Evolutionary conservation across 75 land plant species (phyloP).

Genomic region (Cunninghamia lanceolata): DNA sequence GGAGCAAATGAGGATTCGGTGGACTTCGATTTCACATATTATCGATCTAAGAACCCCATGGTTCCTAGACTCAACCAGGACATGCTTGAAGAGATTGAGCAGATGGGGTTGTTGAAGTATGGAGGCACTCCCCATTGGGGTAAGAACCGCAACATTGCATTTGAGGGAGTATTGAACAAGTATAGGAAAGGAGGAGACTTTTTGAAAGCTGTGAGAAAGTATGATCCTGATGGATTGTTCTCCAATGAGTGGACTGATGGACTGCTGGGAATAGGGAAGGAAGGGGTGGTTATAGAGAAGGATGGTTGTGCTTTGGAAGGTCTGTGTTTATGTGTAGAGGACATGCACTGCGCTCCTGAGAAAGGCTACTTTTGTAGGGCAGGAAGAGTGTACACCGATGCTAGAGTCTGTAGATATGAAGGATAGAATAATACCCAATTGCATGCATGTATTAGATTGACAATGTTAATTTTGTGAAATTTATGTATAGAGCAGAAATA

Average conservation of each 20-base stretch:
- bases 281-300: constrained; percentile 13
- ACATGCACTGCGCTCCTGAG: constrained; percentile 68
- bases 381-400: constrained; percentile 60
- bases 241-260: constrained; percentile 74
- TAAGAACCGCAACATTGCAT: constrained; percentile 75
- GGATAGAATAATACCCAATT: not conserved
- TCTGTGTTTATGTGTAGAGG: constrained; percentile 65
- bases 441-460: not conserved
- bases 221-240: constrained; percentile 68
- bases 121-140: constrained; percentile 84
- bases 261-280: constrained; percentile 42
- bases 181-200: constrained; percentile 43
- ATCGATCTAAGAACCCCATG: constrained; percentile 46
- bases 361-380: constrained; percentile 57
- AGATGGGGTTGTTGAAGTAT: constrained; percentile 71
- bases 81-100: constrained; percentile 74
- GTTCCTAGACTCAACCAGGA: constrained; percentile 62
- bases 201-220: constrained; percentile 33
- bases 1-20: constrained; percentile 55
- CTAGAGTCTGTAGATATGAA: constrained; percentile 62
- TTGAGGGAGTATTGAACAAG: constrained; percentile 35
- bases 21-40: constrained; percentile 68
- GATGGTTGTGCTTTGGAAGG: constrained; percentile 83
- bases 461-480: too few species aligned
- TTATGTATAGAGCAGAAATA: too few species aligned